A percentile compares a stretch with the other conserved stretches of the same genome.
Evolutionary conservation across 2,329 filamentous ascomycete genomes (phyloP).

Genomic region (Nothopassalora personata): DNA sequence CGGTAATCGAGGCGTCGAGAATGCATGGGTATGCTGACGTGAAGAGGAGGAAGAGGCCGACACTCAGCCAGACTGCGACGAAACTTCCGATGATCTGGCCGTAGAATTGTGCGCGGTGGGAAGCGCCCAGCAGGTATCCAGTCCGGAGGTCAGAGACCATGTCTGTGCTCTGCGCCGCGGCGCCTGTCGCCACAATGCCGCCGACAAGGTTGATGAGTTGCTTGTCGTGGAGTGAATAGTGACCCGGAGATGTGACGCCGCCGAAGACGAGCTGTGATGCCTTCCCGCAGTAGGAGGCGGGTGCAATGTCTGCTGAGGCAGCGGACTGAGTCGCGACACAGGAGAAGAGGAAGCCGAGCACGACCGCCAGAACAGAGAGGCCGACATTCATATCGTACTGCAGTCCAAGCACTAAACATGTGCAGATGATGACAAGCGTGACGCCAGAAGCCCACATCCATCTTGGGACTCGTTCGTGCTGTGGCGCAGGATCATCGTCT

Average conservation of each 20-base stretch:
- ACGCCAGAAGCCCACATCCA: slow-evolving; percentile 51
- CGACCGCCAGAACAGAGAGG: slow-evolving; percentile 49
- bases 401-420: slow-evolving; percentile 47
- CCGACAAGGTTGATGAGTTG: slow-evolving; percentile 60
- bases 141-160: slow-evolving; percentile 61
- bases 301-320: slow-evolving; percentile 51
- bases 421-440: slow-evolving; percentile 41
- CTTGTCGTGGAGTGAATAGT: slow-evolving; percentile 45
- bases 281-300: slow-evolving; percentile 57
- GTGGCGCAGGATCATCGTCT: slow-evolving; percentile 45
- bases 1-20: slow-evolving; percentile 43
- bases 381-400: slow-evolving; percentile 53
- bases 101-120: slow-evolving; percentile 59
- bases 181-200: slow-evolving; percentile 39
- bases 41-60: slow-evolving; percentile 61
- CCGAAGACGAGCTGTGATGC: slow-evolving; percentile 62
- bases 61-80: slow-evolving; percentile 58
- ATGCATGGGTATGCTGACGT: slow-evolving; percentile 60
- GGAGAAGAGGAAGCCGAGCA: slow-evolving; percentile 53
- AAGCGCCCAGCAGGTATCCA: slow-evolving; percentile 59
- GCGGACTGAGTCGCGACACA: slow-evolving; percentile 43
- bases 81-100: slow-evolving; percentile 58
- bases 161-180: slow-evolving; percentile 36
- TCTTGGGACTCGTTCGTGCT: slow-evolving; percentile 42
- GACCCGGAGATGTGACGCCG: slow-evolving; percentile 52